Evolutionary conservation across 169 alveolate genomes (phyloP).

Genomic region (Fabrea salina): DNA sequence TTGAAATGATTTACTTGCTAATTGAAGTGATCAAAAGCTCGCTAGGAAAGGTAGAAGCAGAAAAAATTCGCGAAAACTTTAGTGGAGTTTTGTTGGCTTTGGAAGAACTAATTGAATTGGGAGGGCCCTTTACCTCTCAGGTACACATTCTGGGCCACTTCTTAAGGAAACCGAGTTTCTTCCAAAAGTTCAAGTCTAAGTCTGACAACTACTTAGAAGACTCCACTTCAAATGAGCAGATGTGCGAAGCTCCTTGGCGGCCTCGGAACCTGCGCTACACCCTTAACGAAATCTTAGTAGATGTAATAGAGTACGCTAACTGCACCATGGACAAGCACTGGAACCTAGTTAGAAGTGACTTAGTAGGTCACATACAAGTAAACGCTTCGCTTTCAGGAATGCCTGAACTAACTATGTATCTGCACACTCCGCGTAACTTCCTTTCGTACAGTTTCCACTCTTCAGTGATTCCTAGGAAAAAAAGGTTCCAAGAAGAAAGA

Average conservation of each 20-base stretch:
- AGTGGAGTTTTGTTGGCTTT: background rate
- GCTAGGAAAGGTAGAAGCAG: background rate
- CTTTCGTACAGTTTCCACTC: constrained; percentile 22
- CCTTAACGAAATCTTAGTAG: background rate
- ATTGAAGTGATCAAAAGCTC: background rate
- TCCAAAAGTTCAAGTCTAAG: background rate
- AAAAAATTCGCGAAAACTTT: background rate
- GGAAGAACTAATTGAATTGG: constrained; percentile 18
- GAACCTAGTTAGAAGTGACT: background rate
- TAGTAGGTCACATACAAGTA: constrained; percentile 16
- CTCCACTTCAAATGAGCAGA: constrained; percentile 1
- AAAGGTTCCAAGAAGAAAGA: background rate
- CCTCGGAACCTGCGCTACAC: constrained; percentile 15
- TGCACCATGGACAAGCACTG: constrained; percentile 3
- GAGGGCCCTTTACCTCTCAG: constrained; percentile 21
- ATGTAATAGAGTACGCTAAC: constrained; percentile 15
- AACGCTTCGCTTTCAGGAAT: constrained; percentile 17
- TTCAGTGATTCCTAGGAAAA: background rate
- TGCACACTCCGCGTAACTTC: constrained; percentile 14
- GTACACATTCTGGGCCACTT: background rate
- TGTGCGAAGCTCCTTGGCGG: constrained; percentile 11
- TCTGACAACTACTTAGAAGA: constrained; percentile 5
- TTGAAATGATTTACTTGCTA: background rate
- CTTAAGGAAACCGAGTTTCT: constrained; percentile 19
- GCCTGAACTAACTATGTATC: constrained; percentile 24